A percentile compares a stretch with the other conserved stretches of the same genome.
phyloP scores from a whole-genome alignment of 2,329 filamentous ascomycete species.

The Zalaria sp. region DNA sequence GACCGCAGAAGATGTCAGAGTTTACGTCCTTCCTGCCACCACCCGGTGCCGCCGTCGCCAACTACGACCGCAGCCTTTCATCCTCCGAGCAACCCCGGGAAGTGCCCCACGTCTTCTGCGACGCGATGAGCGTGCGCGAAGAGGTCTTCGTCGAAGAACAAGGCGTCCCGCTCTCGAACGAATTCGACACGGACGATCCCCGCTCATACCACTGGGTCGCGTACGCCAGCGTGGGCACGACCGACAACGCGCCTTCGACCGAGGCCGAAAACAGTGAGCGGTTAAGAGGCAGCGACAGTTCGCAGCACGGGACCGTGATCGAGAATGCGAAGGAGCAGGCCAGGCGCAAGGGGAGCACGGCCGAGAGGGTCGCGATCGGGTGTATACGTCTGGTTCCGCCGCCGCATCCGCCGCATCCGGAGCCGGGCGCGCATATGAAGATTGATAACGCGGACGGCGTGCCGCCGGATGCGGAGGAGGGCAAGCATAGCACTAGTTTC shows the following conservation, averaged over 20 bases:
- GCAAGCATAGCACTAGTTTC: slow-evolving; percentile 27
- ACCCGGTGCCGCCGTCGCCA: slow-evolving; percentile 18
- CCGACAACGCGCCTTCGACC: slow-evolving; percentile 13
- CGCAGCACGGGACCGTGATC: slow-evolving; percentile 24
- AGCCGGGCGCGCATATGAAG: slow-evolving; percentile 22
- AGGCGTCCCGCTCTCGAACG: slow-evolving; percentile 44
- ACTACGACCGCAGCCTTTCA: slow-evolving; percentile 18
- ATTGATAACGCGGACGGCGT: slow-evolving; percentile 9
- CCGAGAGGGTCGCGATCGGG: slow-evolving; percentile 46
- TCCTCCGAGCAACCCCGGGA: slow-evolving; percentile 16
- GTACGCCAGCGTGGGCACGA: slow-evolving; percentile 51
- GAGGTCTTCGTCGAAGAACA: slow-evolving; percentile 46
- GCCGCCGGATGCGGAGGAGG: slow-evolving; percentile 5
- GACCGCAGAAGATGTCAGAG: slow-evolving; percentile 13
- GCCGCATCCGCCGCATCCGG: slow-evolving; percentile 54
- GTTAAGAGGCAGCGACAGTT: slow-evolving; percentile 12
- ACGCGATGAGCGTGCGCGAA: slow-evolving; percentile 44
- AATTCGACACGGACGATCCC: slow-evolving; percentile 69
- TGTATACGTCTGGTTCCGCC: slow-evolving; percentile 72
- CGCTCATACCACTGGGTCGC: slow-evolving; percentile 76
- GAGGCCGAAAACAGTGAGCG: slow-evolving; percentile 14
- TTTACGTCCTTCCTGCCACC: slow-evolving; percentile 24
- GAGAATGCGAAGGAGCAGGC: slow-evolving; percentile 17
- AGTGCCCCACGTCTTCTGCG: slow-evolving; percentile 31
- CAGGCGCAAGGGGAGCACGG: slow-evolving; percentile 21